Percentiles rank a stretch among this genome's conserved stretches.
phyloP scores from a whole-genome alignment of 805 yeast species.

The Kuraishia hungarica region DNA sequence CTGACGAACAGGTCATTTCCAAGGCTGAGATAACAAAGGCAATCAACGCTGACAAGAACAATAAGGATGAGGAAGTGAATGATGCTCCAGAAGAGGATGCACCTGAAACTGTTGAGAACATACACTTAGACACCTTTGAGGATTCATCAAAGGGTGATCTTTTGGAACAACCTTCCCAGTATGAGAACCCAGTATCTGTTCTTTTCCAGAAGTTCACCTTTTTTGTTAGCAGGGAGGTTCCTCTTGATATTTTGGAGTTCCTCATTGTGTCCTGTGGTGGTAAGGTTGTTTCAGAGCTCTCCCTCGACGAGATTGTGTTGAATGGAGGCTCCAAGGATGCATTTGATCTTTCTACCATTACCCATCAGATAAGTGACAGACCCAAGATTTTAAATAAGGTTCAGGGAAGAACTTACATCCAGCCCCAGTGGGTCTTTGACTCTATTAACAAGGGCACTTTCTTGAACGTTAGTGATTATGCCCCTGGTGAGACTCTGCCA shows the following conservation, averaged over 20 bases:
- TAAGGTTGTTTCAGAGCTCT: constrained; percentile 73
- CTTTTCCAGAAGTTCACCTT: constrained; percentile 72
- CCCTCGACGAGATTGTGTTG: constrained; percentile 60
- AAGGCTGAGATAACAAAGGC: constrained; percentile 38
- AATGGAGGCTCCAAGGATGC: constrained; percentile 34
- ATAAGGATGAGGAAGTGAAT: constrained; percentile 27
- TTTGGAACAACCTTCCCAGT: constrained; percentile 62
- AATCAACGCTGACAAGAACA: constrained; percentile 43
- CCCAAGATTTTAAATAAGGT: constrained; percentile 72
- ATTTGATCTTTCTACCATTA: constrained; percentile 58
- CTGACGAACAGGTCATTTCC: constrained; percentile 23
- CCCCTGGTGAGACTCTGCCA: constrained; percentile 92
- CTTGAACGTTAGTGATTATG: constrained; percentile 70
- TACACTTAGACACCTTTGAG: constrained; percentile 63
- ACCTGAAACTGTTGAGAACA: constrained; percentile 32
- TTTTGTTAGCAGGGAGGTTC: constrained; percentile 91
- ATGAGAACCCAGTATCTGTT: constrained; percentile 49
- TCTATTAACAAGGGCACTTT: constrained; percentile 71
- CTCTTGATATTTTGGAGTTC: constrained; percentile 85
- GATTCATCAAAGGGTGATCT: constrained; percentile 63
- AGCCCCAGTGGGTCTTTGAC: constrained; percentile 98
- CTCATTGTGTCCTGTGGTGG: constrained; percentile 85
- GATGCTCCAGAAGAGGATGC: constrained; percentile 27
- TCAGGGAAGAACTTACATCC: constrained; percentile 87
- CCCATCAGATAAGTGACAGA: constrained; percentile 93